Percentiles rank a stretch among this genome's conserved stretches.
Conservation (phyloP, 2,329 filamentous ascomycete genomes). For the Drechslera avenae region DNA sequence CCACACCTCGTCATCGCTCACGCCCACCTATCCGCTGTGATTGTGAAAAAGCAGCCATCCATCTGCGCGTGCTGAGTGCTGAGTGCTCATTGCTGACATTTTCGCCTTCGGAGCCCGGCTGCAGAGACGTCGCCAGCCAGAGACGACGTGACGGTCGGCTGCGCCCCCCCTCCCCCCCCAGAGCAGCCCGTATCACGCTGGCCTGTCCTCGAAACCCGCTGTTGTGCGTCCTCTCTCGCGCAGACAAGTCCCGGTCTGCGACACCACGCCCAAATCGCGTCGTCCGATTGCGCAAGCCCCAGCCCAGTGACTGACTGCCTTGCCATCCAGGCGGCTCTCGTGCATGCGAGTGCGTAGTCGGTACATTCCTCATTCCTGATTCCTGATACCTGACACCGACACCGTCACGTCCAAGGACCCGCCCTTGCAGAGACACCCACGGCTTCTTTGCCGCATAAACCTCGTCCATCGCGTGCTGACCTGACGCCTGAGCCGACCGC, state of each 20-base stretch:
- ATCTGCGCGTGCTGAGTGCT: slow-evolving; percentile 7
- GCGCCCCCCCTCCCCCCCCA: slow-evolving; percentile 16
- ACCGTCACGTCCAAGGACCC: slow-evolving; percentile 11
- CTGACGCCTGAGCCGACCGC: slow-evolving; percentile 12
- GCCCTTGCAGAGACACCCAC: slow-evolving; percentile 17
- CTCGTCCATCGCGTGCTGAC: slow-evolving; percentile 12
- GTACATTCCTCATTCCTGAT: slow-evolving; percentile 19
- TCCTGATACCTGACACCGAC: slow-evolving; percentile 9
- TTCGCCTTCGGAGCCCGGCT: slow-evolving; percentile 10
- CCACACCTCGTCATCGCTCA: slow-evolving; percentile 30
- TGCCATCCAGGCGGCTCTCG: slow-evolving; percentile 15
- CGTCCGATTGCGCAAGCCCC: slow-evolving; percentile 14
- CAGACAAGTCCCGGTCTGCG: slow-evolving; percentile 10
- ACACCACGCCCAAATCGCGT: slow-evolving; percentile 15
- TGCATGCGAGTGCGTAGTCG: slow-evolving; percentile 17
- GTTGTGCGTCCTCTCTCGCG: slow-evolving; percentile 10
- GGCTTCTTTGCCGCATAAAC: neutral
- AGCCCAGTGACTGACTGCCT: slow-evolving; percentile 1
- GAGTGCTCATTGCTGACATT: slow-evolving; percentile 6
- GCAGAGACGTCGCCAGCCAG: slow-evolving; percentile 8
- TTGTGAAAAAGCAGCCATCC: slow-evolving; percentile 23
- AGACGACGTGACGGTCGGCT: slow-evolving; percentile 15
- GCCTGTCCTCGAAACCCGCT: slow-evolving; percentile 17
- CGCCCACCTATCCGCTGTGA: slow-evolving; percentile 21
- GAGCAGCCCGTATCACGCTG: slow-evolving; percentile 19